Conservation (phyloP, 2,329 filamentous ascomycete genomes). For the Pseudopithomyces maydicus region DNA sequence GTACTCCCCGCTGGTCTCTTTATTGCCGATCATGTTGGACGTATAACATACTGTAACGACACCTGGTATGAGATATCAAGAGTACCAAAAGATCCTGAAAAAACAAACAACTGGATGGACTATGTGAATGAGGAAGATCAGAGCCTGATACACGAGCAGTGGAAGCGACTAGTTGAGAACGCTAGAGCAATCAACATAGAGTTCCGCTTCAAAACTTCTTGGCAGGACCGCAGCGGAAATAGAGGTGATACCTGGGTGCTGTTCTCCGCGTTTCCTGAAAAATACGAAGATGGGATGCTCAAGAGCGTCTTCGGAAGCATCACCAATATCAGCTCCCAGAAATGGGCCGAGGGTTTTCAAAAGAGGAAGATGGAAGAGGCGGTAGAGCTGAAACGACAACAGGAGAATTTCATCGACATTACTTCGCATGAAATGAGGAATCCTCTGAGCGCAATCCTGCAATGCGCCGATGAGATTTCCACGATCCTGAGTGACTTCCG, state of each 20-base stretch:
- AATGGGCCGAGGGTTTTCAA: conserved; percentile 82
- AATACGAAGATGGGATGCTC: conserved; percentile 64
- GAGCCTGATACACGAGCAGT: conserved; percentile 62
- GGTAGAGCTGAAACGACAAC: conserved; percentile 77
- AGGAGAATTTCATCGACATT: conserved; percentile 83
- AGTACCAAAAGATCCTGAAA: conserved; percentile 63
- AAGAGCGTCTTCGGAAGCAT: conserved; percentile 81
- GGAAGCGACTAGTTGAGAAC: conserved; percentile 66
- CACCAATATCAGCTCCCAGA: conserved; percentile 85
- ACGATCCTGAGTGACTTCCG: conserved; percentile 54
- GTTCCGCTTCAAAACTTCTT: conserved; percentile 74
- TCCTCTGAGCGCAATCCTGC: conserved; percentile 73
- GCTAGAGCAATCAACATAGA: conserved; percentile 71
- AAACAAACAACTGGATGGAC: conserved; percentile 72
- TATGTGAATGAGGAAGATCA: conserved; percentile 72
- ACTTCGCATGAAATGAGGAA: conserved; percentile 79
- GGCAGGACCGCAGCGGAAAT: conserved; percentile 63
- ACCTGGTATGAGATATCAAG: conserved; percentile 73
- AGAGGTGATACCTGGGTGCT: conserved; percentile 75
- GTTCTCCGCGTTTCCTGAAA: conserved; percentile 77
- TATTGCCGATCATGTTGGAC: conserved; percentile 73
- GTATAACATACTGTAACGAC: conserved; percentile 81
- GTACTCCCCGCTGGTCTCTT: conserved; percentile 86
- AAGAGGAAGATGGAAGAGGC: conserved; percentile 79
- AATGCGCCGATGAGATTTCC: conserved; percentile 77